A percentile compares a stretch with the other conserved stretches of the same genome.
Evolutionary conservation across 164 flowering plant genomes (phyloP).

Genomic region (Tinospora cordifolia): DNA sequence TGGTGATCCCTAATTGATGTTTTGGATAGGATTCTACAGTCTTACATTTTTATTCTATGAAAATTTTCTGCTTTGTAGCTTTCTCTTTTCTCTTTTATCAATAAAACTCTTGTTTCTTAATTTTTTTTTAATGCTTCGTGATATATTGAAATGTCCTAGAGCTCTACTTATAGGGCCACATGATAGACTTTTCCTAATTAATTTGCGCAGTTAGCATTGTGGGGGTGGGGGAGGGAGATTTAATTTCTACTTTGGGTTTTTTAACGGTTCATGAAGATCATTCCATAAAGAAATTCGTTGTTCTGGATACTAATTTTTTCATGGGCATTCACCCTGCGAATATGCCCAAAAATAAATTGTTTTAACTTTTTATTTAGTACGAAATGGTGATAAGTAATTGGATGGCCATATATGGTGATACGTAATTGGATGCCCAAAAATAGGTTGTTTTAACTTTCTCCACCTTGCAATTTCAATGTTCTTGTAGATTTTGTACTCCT

Average conservation of each 20-base stretch:
- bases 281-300: background rate
- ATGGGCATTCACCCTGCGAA: background rate
- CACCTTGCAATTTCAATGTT: background rate
- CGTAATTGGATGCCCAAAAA: background rate
- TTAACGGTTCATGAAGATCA: background rate
- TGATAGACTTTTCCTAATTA: too few relatives aligned
- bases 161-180: too few relatives aligned
- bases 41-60: background rate
- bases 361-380: background rate
- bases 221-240: background rate
- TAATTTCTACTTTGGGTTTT: background rate
- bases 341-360: background rate
- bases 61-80: background rate
- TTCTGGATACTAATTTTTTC: background rate
- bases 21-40: background rate
- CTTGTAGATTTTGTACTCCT: background rate
- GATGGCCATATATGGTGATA: background rate
- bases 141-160: too few relatives aligned
- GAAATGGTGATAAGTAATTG: background rate
- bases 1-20: background rate
- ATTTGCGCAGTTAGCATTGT: background rate
- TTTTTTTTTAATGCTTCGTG: too few relatives aligned
- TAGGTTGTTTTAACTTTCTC: too few relatives aligned
- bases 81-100: too few relatives aligned
- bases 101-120: too few relatives aligned